phyloP scores from a whole-genome alignment of 306 rosid genomes.

The Elaeagnus macrophylla region DNA sequence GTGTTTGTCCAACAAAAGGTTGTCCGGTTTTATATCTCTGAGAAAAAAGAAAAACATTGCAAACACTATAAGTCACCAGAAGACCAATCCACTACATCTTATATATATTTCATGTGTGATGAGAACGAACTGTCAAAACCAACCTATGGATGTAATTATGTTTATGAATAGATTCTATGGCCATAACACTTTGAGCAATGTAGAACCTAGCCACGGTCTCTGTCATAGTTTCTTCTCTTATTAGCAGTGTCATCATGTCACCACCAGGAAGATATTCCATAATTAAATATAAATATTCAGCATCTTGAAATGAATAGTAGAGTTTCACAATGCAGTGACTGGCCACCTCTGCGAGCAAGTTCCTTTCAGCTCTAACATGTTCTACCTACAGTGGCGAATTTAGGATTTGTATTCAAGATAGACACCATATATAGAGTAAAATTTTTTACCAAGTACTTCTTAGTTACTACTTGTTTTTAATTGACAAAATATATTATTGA shows the following conservation, averaged over 20 bases:
- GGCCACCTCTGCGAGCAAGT: conserved; percentile 96
- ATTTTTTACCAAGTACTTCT: too few species aligned
- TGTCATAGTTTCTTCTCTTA: conserved; percentile 89
- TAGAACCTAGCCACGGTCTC: conserved; percentile 83
- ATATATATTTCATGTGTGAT: too few species aligned
- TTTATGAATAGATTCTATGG: conserved; percentile 93
- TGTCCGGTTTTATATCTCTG: conserved; percentile 98
- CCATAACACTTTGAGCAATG: conserved; percentile 93
- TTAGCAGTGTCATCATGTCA: conserved; percentile 91
- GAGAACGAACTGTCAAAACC: conserved; percentile 5
- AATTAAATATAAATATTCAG: conserved; percentile 79
- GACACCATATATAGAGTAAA: too few species aligned
- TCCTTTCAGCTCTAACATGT: conserved; percentile 98
- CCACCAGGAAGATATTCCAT: conserved; percentile 99
- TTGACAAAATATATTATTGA: too few species aligned
- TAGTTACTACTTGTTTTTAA: too few species aligned
- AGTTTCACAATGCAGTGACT: conserved; percentile 97
- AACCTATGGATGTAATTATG: conserved; percentile 98
- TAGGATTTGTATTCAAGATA: too few species aligned
- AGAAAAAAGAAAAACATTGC: conserved; percentile 23
- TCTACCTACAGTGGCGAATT: conserved; percentile 90
- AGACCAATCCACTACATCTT: conserved; percentile 11
- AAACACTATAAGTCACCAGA: conserved; percentile 8
- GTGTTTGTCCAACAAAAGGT: conserved; percentile 79
- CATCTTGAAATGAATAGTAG: conserved; percentile 95